Evolutionary conservation across 805 yeast genomes (phyloP), one percentile per base, ranked within the genome.

Genomic region (Isabelozyma pseudorhagii): DNA sequence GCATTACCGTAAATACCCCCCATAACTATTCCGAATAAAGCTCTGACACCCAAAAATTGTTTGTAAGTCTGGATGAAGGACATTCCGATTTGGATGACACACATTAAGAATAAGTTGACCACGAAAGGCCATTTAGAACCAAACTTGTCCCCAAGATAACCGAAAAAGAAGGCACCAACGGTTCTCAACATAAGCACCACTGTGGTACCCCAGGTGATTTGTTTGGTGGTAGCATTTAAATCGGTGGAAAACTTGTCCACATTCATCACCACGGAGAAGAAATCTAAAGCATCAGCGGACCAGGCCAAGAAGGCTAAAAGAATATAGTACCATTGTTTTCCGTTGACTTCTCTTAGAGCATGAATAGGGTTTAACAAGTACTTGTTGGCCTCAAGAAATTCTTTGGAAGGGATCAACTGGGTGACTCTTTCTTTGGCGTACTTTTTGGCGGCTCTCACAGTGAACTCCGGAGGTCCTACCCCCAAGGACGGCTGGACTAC

Each of bases 281-380:
- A 86, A 58, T 85, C 91, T 63, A 85, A 78, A 3, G 89, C 84
- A 57, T 85, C 92, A 77, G 84, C 75, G 3, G 86, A 75, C 91
- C 92, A 86, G 34, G 83, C 87, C 34, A 69, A 62, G 56, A 82
- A 80, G 2, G 87, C 89, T 59, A 83, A 72, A 21, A 74, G 57
- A 58, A 85, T 83, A 51, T 78, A 79, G 51, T 76, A 73, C 88
- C 90, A 85, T 50, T 79, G 72, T 25, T 60, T 63, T 7, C 61
- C 52, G 7, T 65, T 62, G 53, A 78, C 61, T 45, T 67, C 64
- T 11, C 58, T 61, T 28, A 78, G 60, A 0, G 72, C 72, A 10
- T 73, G 72, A 29, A 78, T 57, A 1, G 84, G 84, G 58, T 79
- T 78, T 43, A 77, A 46, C 4, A 53, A 46, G 25, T 58, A 49